phyloP scores from a whole-genome alignment of 768 basidiomycete species.

The Mycena crocata region DNA sequence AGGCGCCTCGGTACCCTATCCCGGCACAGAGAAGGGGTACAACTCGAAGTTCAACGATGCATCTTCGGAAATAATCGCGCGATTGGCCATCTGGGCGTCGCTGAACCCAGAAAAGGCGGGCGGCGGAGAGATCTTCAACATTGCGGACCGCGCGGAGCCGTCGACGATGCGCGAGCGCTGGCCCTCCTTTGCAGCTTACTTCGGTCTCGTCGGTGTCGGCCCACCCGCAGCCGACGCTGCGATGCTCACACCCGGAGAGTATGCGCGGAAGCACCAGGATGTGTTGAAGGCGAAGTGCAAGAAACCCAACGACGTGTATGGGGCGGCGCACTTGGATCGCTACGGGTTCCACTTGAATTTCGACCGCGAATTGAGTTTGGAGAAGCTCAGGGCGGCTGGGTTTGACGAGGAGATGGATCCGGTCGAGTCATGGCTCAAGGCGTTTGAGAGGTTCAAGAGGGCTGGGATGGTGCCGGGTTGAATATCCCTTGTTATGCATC shows the following conservation, averaged over 20 bases:
- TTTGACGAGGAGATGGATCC: constrained; percentile 26
- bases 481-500: background rate
- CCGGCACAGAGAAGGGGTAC: constrained; percentile 15
- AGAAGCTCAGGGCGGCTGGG: constrained; percentile 22
- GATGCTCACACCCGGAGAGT: constrained; percentile 27
- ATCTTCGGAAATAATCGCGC: constrained; percentile 26
- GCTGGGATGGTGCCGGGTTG: constrained; percentile 28
- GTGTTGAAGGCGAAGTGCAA: constrained; percentile 20
- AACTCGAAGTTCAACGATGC: constrained; percentile 28
- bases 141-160: constrained; percentile 18
- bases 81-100: constrained; percentile 27
- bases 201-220: constrained; percentile 27
- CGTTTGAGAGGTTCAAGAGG: constrained; percentile 23
- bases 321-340: constrained; percentile 24
- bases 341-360: constrained; percentile 15
- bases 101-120: constrained; percentile 22
- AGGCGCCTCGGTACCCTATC: constrained; percentile 26
- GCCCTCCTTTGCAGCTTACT: constrained; percentile 22
- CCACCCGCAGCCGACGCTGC: background rate
- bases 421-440: constrained; percentile 22
- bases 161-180: constrained; percentile 31
- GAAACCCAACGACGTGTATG: constrained; percentile 26
- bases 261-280: constrained; percentile 19
- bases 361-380: constrained; percentile 29
- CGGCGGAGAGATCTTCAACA: constrained; percentile 25